Percentiles rank a stretch among this genome's conserved stretches.
These are phyloP conservation scores for Entomortierella chlamydospora DNA, from an alignment of 192 early-diverging fungal genomes.

Conservation along the genomic window DNA sequence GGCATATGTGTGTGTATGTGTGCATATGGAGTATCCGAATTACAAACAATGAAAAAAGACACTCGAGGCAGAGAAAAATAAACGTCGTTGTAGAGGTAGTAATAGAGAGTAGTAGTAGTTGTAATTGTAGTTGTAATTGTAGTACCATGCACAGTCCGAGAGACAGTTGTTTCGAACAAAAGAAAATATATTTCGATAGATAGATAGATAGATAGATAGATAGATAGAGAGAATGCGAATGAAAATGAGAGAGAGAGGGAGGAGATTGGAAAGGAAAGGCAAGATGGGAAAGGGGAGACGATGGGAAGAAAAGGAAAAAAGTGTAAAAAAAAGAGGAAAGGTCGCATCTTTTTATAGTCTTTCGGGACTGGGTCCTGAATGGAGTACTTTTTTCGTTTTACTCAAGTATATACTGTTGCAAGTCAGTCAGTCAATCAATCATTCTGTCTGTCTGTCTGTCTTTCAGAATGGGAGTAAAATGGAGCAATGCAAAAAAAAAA, in stretches of 20 bases:
- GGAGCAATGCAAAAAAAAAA: no score
- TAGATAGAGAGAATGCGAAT: no score
- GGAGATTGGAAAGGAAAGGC: not conserved
- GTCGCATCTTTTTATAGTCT: constrained; percentile 45
- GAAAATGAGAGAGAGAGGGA: not conserved
- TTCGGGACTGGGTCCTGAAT: constrained; percentile 18
- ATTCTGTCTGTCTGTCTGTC: not conserved
- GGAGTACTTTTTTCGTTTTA: not conserved
- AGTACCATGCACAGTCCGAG: not conserved
- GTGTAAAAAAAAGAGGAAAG: constrained; percentile 6
- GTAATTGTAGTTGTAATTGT: no score
- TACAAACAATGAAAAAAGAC: no score
- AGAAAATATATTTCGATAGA: not conserved
- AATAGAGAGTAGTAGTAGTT: no score
- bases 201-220: not conserved
- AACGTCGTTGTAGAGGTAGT: no score
- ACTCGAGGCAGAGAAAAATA: no score
- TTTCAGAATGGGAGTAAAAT: no score
- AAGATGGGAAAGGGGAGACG: not conserved
- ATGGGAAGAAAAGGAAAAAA: not conserved
- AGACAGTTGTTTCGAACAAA: not conserved
- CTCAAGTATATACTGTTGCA: not conserved
- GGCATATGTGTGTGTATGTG: not conserved
- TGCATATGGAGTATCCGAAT: no score
- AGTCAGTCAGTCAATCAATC: not conserved